These are phyloP conservation scores for Biscutella laevigata DNA, from an alignment of 441 rosid species.

Conservation along the genomic window DNA sequence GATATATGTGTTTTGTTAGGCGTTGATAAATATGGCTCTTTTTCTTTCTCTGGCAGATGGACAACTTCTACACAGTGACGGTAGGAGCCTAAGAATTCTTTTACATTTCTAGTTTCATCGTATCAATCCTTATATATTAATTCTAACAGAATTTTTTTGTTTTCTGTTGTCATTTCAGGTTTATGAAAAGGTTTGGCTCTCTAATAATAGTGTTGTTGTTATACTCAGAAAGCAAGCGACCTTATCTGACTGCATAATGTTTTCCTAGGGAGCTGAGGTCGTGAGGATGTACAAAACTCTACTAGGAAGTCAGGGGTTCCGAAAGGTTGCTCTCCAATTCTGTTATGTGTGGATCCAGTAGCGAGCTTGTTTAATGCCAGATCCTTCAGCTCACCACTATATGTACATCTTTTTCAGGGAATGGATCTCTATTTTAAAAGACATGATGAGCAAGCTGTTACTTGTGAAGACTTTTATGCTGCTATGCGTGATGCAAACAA, in stretches of 20 bases:
- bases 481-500: constrained; percentile 95
- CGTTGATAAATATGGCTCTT: constrained; percentile 16
- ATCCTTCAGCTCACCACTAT: too few relatives aligned
- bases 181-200: constrained; percentile 75
- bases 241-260: constrained; percentile 10
- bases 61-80: constrained; percentile 95
- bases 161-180: constrained; percentile 48
- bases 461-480: constrained; percentile 92
- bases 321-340: constrained; percentile 49
- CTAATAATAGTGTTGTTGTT: constrained; percentile 2
- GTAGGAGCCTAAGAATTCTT: constrained; percentile 33
- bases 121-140: neutral
- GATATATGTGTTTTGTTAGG: neutral
- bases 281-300: constrained; percentile 99
- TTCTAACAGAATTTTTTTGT: constrained; percentile 12
- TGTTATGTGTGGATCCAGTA: neutral
- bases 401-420: constrained; percentile 45
- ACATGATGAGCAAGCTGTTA: constrained; percentile 95
- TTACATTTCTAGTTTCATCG: constrained; percentile 13
- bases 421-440: constrained; percentile 93
- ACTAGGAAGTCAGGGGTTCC: constrained; percentile 80
- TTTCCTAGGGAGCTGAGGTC: constrained; percentile 92
- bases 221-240: neutral
- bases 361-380: too few relatives aligned
- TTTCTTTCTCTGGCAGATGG: constrained; percentile 62